These are phyloP conservation scores for Russula sp. DNA, from an alignment of 768 basidiomycete genomes.

Conservation along the genomic window DNA sequence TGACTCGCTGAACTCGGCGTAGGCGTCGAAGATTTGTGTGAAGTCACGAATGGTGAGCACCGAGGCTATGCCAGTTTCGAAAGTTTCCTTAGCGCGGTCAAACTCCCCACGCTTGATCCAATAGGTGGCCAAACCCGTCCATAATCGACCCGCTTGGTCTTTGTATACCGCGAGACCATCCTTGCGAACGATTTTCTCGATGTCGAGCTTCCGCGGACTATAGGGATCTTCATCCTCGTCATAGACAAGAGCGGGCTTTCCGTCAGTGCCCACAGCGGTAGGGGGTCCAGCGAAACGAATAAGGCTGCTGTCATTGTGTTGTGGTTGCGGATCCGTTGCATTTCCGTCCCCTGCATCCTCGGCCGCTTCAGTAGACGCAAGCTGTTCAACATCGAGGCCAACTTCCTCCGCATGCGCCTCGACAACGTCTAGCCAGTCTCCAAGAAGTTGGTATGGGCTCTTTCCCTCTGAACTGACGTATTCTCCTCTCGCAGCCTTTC, in stretches of 20 bases:
- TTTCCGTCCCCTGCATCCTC: constrained; percentile 44
- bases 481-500: constrained; percentile 75
- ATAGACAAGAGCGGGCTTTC: constrained; percentile 47
- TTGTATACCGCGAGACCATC: constrained; percentile 89
- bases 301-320: constrained; percentile 31
- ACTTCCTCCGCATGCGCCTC: constrained; percentile 90
- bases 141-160: constrained; percentile 93
- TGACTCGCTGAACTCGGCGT: constrained; percentile 89
- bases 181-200: constrained; percentile 76
- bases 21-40: constrained; percentile 95
- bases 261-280: constrained; percentile 45
- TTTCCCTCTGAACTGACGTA: constrained; percentile 89
- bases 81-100: constrained; percentile 79
- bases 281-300: constrained; percentile 69
- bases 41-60: constrained; percentile 96
- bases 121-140: constrained; percentile 95
- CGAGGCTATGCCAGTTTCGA: constrained; percentile 76
- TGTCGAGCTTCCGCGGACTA: constrained; percentile 66
- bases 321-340: constrained; percentile 39
- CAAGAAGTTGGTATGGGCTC: constrained; percentile 90
- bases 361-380: constrained; percentile 34
- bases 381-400: constrained; percentile 75
- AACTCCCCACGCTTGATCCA: constrained; percentile 99
- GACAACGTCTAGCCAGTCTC: constrained; percentile 87
- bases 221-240: constrained; percentile 82